Conservation (phyloP, 2,329 filamentous ascomycete genomes). For the Cytospora paraplurivora region DNA sequence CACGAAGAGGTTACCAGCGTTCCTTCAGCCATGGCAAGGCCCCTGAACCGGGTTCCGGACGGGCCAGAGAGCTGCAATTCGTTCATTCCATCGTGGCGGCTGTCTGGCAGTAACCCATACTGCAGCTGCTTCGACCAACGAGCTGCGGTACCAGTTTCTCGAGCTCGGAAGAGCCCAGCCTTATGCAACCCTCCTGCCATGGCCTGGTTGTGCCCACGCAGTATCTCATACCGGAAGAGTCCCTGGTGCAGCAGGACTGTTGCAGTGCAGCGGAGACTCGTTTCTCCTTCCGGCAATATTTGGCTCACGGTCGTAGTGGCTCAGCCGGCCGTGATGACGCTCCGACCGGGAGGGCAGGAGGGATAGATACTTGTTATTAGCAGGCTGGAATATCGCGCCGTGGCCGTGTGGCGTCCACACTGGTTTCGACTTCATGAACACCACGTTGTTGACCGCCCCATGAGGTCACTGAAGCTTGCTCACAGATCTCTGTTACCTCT, state of each 20-base stretch:
- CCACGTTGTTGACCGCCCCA: neutral
- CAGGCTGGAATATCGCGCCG: neutral
- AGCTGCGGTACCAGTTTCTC: conserved; percentile 6
- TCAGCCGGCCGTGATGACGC: neutral
- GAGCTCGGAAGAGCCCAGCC: conserved; percentile 4
- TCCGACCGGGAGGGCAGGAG: neutral
- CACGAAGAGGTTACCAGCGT: no score
- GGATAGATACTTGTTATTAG: neutral
- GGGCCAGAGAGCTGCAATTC: neutral
- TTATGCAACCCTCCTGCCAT: conserved; percentile 5
- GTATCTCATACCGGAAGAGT: conserved; percentile 1
- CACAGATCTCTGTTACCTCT: neutral
- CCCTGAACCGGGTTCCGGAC: no score
- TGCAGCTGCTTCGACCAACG: conserved; percentile 9
- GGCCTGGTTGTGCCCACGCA: conserved; percentile 6
- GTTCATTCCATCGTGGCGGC: neutral
- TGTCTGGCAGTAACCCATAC: conserved; percentile 8
- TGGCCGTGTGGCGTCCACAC: neutral
- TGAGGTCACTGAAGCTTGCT: neutral
- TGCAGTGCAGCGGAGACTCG: neutral
- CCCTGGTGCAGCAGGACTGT: neutral
- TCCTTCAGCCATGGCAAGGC: no score
- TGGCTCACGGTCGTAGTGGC: neutral
- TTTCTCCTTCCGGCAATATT: neutral
- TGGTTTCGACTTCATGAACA: neutral